phyloP scores from a whole-genome alignment of 75 land plant species.

The Cryptomeria japonica region DNA sequence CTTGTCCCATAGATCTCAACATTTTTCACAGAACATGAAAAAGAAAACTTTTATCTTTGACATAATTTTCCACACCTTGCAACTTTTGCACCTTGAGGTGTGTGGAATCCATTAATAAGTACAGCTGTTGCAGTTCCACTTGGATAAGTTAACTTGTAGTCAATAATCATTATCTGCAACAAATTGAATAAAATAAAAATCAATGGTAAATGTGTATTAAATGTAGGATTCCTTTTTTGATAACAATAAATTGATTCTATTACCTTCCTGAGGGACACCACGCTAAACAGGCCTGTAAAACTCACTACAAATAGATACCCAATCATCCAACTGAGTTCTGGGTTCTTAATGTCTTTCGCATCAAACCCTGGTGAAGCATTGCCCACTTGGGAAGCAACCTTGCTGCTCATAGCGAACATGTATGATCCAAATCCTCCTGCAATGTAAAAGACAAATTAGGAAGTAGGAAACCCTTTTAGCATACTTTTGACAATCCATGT shows the following conservation, averaged over 20 bases:
- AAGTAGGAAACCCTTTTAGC: too few species aligned
- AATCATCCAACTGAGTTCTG: slow-evolving; percentile 43
- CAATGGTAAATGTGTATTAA: too few species aligned
- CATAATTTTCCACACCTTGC: slow-evolving; percentile 38
- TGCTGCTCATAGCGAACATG: too few species aligned
- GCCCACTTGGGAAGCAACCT: too few species aligned
- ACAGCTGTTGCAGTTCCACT: slow-evolving; percentile 93
- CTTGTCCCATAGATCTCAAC: neutral
- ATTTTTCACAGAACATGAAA: neutral
- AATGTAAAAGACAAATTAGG: too few species aligned
- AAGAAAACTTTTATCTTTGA: neutral
- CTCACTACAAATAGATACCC: slow-evolving; percentile 35
- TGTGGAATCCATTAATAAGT: slow-evolving; percentile 89
- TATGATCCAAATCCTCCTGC: too few species aligned
- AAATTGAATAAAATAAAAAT: too few species aligned
- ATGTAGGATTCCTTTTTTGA: too few species aligned
- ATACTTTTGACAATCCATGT: too few species aligned
- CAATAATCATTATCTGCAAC: slow-evolving; percentile 74
- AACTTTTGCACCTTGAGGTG: slow-evolving; percentile 58
- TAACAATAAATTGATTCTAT: neutral
- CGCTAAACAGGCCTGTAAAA: slow-evolving; percentile 37
- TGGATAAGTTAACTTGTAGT: slow-evolving; percentile 76
- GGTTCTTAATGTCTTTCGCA: slow-evolving; percentile 23
- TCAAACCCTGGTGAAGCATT: too few species aligned
- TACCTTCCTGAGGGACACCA: slow-evolving; percentile 51